Conservation (phyloP, 2,329 filamentous ascomycete genomes). For the Alternaria novae-zelandiae region DNA sequence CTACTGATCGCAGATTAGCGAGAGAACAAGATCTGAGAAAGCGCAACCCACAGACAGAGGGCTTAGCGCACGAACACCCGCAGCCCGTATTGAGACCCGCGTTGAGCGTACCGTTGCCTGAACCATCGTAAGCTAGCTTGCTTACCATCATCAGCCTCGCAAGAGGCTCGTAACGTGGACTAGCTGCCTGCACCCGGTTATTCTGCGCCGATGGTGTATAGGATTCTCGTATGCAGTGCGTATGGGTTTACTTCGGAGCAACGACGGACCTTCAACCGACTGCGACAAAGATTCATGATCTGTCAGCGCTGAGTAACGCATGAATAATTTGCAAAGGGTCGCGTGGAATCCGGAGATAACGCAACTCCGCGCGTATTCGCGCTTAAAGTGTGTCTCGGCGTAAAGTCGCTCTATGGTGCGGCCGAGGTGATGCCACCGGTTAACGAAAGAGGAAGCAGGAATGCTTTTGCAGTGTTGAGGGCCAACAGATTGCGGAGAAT, state of each 20-base stretch:
- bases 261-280: background rate
- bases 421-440: background rate
- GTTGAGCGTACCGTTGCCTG: background rate
- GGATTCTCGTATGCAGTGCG: background rate
- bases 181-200: background rate
- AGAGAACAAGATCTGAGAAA: conserved; percentile 15
- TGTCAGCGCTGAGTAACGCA: background rate
- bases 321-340: background rate
- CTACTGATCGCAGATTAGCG: conserved; percentile 21
- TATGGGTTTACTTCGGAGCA: background rate
- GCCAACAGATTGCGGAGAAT: background rate
- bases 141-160: background rate
- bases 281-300: background rate
- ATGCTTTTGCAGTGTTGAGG: conserved; percentile 5
- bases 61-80: background rate
- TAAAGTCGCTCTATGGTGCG: background rate
- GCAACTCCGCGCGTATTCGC: background rate
- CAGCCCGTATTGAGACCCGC: background rate
- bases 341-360: background rate
- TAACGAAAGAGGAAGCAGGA: background rate
- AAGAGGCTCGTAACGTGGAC: background rate
- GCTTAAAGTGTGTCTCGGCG: background rate
- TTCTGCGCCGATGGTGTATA: background rate
- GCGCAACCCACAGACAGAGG: background rate
- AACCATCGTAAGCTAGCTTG: background rate